A percentile compares a stretch with the other conserved stretches of the same genome.
Conservation (phyloP, 225 moss, liverwort and hornwort species). For the Climacium dendroides region DNA sequence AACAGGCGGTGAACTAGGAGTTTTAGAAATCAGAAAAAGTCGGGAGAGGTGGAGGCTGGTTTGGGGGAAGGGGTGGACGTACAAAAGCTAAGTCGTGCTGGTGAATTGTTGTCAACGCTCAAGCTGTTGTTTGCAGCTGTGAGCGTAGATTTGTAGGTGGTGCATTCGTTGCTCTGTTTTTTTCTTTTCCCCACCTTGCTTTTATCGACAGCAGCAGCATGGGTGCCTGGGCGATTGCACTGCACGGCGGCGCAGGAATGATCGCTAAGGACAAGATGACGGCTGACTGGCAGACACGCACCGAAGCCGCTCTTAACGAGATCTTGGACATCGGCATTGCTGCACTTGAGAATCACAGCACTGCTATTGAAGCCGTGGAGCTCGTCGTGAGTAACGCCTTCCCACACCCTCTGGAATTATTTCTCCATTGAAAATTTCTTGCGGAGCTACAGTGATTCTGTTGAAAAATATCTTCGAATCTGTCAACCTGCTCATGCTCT, state of each 20-base stretch:
- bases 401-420: background rate
- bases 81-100: background rate
- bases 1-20: background rate
- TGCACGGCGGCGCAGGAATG: conserved; percentile 95
- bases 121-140: conserved; percentile 12
- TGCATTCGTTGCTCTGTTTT: background rate
- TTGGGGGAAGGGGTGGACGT: background rate
- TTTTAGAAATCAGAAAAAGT: background rate
- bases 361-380: conserved; percentile 85
- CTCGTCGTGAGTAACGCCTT: conserved; percentile 53
- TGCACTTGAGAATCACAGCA: conserved; percentile 36
- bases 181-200: background rate
- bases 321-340: conserved; percentile 72
- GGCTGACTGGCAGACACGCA: conserved; percentile 27
- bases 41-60: background rate
- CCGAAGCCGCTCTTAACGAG: conserved; percentile 47
- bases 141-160: background rate
- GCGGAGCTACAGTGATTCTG: background rate
- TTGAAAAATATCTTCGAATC: background rate
- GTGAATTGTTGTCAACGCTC: conserved; percentile 1
- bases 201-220: background rate
- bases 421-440: background rate
- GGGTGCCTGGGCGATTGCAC: conserved; percentile 87
- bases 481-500: background rate
- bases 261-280: conserved; percentile 49